A percentile compares a stretch with the other conserved stretches of the same genome.
Conservation (phyloP, 352 stramenopile species). For the Pythium apleroticum region DNA sequence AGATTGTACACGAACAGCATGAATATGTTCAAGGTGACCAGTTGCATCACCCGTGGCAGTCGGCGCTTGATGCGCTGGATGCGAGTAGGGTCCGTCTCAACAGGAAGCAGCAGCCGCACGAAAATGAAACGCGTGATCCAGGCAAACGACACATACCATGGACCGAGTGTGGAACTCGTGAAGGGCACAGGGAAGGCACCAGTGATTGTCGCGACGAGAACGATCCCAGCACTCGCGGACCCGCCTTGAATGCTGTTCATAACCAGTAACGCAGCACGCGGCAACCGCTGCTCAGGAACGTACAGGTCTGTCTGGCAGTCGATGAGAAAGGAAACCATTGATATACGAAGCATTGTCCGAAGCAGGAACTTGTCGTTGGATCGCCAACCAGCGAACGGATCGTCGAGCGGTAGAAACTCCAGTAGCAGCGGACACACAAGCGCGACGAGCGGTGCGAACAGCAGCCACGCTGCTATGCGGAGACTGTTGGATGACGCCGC, state of each 20-base stretch:
- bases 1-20: background rate
- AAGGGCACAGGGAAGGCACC: conserved; percentile 2
- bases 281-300: background rate
- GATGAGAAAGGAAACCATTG: background rate
- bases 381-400: conserved; percentile 2
- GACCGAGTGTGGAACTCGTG: background rate
- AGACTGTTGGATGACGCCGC: no score
- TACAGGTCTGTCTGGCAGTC: background rate
- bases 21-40: background rate
- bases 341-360: background rate
- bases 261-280: background rate
- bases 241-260: background rate
- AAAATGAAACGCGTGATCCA: background rate
- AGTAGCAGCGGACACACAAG: background rate
- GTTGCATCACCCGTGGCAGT: background rate
- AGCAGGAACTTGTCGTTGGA: background rate
- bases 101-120: background rate
- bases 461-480: background rate
- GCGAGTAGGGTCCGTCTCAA: background rate
- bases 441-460: background rate
- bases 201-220: background rate
- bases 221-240: no score
- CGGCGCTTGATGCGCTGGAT: background rate
- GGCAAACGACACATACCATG: background rate
- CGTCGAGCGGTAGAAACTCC: background rate